Base-by-base conservation (phyloP, 2,329 filamentous ascomycete genomes). In the Venturia oleaginea region DNA sequence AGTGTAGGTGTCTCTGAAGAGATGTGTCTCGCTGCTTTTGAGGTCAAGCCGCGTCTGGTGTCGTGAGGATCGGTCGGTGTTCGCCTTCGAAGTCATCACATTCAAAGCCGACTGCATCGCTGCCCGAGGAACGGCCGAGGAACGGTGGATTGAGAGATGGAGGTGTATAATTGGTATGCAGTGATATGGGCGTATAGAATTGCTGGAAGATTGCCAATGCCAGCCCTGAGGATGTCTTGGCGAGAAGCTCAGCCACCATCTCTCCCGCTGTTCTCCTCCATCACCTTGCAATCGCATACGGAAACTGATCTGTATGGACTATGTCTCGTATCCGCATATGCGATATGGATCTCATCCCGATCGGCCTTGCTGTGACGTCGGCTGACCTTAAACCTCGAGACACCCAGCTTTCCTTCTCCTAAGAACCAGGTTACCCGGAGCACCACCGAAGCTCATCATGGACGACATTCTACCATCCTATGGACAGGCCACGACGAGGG, bases 401-500 rank as follows among this genome's bases (percentile, higher is more conserved):
- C n/a, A n/a, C 1, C 22, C 17, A 34, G 13, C 51, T 57, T 19
- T 4, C 15, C 19, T 5, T n/a, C 30, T 34, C 51, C 4, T 15
- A 17, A 10, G 19, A 19, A 19, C 17, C 48, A 34, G 30, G n/a
- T 1, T 34, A 11, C 30, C 30, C 15, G 34, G 13, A 55, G 61
- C 37, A 38, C 34, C 51, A 34, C 30, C 43, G n/a, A 57, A n/a
- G 8, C 19, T n/a, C 30, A 19, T 57, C 51, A 85, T 85, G 82
- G 83, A 86, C 69, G 78, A 81, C 61, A 76, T 82, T 62, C 82
- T 83, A 37, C 84, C 84, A 4, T 83, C 83, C n/a, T 87, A 86
- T 70, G 78, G 84, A 69, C 78, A 76, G 59, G 83, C 83, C 62
- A 83, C 81, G 13, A 73, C 78, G 65, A 77, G 80, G 68, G 80